Base-by-base conservation (phyloP, 2,329 filamentous ascomycete species). In the Cylindrodendrum hubeiense region DNA sequence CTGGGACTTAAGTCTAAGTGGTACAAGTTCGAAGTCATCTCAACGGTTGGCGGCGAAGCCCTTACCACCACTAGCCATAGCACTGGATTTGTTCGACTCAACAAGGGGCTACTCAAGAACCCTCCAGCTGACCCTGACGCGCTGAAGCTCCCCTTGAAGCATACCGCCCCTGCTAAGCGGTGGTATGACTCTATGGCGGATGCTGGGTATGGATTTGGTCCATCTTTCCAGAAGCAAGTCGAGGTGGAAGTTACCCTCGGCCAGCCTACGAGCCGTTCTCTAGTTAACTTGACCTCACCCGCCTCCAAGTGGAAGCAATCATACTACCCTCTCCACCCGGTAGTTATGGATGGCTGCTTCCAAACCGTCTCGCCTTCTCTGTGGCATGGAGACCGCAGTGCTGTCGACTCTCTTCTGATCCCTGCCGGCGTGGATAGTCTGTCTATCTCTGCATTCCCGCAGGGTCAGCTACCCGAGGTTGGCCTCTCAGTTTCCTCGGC, bases 181-280 rank as follows among this genome's bases (percentile, higher is more conserved):
- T 68, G 66, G 66, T 68, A 68, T 22, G 58, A 39, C 12, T 43
- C 63, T 7, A 51, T 66, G 54, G 28, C 28, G 9, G 53, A 63
- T 21, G 52, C 49, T 12, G 66, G 66, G 4, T 63, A 55, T 24
- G 37, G 41, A 5, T 68, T 58, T 30, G 66, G 66, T 2, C 66
- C 66, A 3, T 37, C 43, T 5, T 68, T 68, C 56, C 66, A 65
- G 24, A 60, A 67, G 39, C 37, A 51, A 9, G 22, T 60, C 7
- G 21, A 49, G 19, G 43, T 67, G 21, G 61, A 65, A 33, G 34
- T 47, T 2, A 52, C 47, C n/a, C 26, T 47, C 6, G 62, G 65
- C 21, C 30, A 60, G 33, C 44, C 37, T 4, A 39, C 30, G 7
- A 55, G 51, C 24, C 55, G 64, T 24, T 59, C 50, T 4, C 26